Percentiles rank a stretch among this genome's conserved stretches.
These are phyloP conservation scores for Pneumocystis carinii DNA, from an alignment of 1,139 yeast species.

Conservation along the genomic window DNA sequence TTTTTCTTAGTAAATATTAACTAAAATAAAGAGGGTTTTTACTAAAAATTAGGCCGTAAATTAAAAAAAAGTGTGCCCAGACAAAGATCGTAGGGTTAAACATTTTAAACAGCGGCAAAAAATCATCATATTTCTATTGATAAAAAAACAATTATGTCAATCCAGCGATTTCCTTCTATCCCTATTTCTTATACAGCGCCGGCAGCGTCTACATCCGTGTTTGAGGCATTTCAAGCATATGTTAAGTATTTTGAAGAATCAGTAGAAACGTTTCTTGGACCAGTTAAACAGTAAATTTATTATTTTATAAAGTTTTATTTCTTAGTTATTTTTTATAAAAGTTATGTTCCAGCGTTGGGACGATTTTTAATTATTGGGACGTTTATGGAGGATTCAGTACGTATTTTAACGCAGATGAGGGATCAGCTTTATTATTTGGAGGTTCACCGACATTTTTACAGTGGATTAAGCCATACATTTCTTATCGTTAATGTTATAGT, in stretches of 20 bases:
- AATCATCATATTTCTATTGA: too few relatives aligned
- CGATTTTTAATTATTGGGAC: conserved; percentile 87
- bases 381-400: conserved; percentile 74
- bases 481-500: conserved; percentile 47
- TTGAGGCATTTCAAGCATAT: too few relatives aligned
- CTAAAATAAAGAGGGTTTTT: too few relatives aligned
- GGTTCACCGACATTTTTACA: conserved; percentile 66
- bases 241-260: not conserved
- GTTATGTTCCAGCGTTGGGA: conserved; percentile 58
- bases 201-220: too few relatives aligned
- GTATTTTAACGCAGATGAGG: conserved; percentile 78
- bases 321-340: conserved; percentile 18
- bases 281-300: not conserved
- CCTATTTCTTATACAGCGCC: too few relatives aligned
- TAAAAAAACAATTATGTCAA: too few relatives aligned
- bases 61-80: too few relatives aligned
- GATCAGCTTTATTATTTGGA: conserved; percentile 80
- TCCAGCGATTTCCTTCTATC: too few relatives aligned
- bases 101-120: too few relatives aligned
- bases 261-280: not conserved
- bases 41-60: too few relatives aligned
- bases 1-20: too few relatives aligned
- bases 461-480: conserved; percentile 59
- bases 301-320: not conserved
- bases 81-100: too few relatives aligned